phyloP scores from a whole-genome alignment of 2,329 filamentous ascomycete genomes.

The Aspergillus oerlinghausenensis region DNA sequence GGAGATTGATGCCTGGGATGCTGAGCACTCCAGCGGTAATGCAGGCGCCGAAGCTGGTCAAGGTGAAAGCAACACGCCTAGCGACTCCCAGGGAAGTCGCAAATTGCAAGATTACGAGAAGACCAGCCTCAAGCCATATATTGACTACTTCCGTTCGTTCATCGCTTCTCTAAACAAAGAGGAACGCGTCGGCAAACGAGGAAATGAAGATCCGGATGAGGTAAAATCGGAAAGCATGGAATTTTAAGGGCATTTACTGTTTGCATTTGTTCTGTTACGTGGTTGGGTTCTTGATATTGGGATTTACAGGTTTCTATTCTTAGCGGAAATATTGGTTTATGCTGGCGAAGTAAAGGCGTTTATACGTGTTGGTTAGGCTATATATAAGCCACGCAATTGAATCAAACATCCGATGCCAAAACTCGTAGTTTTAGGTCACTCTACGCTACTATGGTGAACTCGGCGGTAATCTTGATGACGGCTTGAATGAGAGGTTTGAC shows the following conservation, averaged over 20 bases:
- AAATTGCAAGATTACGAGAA: constrained; percentile 88
- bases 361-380: background rate
- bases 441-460: background rate
- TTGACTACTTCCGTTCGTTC: constrained; percentile 82
- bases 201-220: constrained; percentile 43
- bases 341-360: constrained; percentile 6
- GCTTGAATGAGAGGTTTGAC: background rate
- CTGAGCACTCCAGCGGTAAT: constrained; percentile 22
- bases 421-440: background rate
- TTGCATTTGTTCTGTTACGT: background rate
- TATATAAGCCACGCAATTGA: background rate
- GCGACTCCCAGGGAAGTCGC: constrained; percentile 32
- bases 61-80: constrained; percentile 32
- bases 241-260: constrained; percentile 45
- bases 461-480: no score
- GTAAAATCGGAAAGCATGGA: constrained; percentile 56
- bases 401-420: background rate
- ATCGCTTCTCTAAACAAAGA: constrained; percentile 76
- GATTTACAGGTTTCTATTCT: constrained; percentile 2
- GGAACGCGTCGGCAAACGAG: constrained; percentile 51
- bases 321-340: constrained; percentile 7
- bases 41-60: constrained; percentile 41
- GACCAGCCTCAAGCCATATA: constrained; percentile 87
- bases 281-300: background rate
- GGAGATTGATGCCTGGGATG: constrained; percentile 81